Conservation (phyloP, 129 eudicot species). For the Flaveria brownii region DNA sequence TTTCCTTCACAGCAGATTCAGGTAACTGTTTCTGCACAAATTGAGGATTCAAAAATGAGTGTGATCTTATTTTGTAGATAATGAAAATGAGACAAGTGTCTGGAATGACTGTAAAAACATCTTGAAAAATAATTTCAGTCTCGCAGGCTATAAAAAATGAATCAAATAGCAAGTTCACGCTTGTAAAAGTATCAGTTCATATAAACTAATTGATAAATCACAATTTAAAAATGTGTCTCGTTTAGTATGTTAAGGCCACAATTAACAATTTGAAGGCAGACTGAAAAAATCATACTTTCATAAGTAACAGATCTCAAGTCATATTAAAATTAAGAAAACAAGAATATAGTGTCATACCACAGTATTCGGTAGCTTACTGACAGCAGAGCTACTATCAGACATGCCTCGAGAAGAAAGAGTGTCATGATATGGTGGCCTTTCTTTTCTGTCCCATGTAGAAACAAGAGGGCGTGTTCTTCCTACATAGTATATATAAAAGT, state of each 20-base stretch:
- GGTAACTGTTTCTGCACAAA: slow-evolving; percentile 48
- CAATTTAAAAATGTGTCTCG: background rate
- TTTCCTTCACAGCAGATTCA: slow-evolving; percentile 45
- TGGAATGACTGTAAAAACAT: background rate
- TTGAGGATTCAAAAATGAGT: slow-evolving; percentile 10
- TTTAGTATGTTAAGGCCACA: background rate
- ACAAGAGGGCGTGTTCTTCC: slow-evolving; percentile 69
- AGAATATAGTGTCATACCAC: slow-evolving; percentile 40
- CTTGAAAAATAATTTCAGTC: background rate
- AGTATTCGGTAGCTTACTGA: slow-evolving; percentile 37
- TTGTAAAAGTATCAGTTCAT: background rate
- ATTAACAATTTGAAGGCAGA: background rate
- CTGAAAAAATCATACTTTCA: background rate
- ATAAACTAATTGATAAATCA: background rate
- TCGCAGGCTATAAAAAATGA: background rate
- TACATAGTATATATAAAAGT: slow-evolving; percentile 19
- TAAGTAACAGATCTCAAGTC: slow-evolving; percentile 3
- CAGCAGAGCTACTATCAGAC: slow-evolving; percentile 45
- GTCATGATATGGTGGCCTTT: slow-evolving; percentile 49
- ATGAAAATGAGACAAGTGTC: background rate
- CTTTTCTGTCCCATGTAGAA: slow-evolving; percentile 72
- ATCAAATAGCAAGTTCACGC: background rate
- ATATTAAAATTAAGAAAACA: background rate
- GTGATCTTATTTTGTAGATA: slow-evolving; percentile 12
- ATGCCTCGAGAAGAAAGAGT: slow-evolving; percentile 56